Evolutionary conservation across 176 grass and related monocot species (phyloP), one percentile per base, ranked within the genome.

Genomic region (Carex pumila): DNA sequence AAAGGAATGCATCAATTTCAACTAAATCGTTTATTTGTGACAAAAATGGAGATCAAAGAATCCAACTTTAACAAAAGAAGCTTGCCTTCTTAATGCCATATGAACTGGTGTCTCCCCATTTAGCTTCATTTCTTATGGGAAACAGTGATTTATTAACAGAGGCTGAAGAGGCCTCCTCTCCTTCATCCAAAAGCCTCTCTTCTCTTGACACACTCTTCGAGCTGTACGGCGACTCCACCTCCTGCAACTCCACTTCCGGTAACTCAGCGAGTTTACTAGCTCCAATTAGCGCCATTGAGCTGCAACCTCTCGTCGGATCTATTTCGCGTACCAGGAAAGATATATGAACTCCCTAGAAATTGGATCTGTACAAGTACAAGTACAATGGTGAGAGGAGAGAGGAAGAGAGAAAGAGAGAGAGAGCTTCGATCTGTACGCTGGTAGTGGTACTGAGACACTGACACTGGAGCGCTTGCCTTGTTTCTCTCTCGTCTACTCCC

Each of bases 41-140:
- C 21, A 52, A 82, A 63, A 47, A 49, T 39, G 3, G 37, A 65
- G 13, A 81, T 6, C 34, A 80, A 80, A 41, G 3, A 7, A 12
- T 59, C 50, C 56, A 3, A 7, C 14, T 61, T 1, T 80, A n/a
- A 6, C 41, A 81, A 63, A 39, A 75, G 83, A 68, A 11, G 43
- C 63, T 32, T 43, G 90, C 96, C 96, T 99, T 93, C 85, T 90
- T 99, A 76, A 89, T 81, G 29, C 93, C 86, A 85, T 94, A 99
- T 5, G 96, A 92, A 81, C 89, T 93, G 15, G 91, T 95, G 71
- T 99, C 96, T 21, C 85, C 71, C 96, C 96, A 99, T 41, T 80
- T 81, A 34, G 81, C 79, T 17, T 95, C 91, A n/a, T 85, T 80
- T 65, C 65, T 89, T 4, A 74, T 56, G 13, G 88, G 86, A 25